phyloP scores from a whole-genome alignment of 164 flowering plant genomes.

The Nelumbo lutea region DNA sequence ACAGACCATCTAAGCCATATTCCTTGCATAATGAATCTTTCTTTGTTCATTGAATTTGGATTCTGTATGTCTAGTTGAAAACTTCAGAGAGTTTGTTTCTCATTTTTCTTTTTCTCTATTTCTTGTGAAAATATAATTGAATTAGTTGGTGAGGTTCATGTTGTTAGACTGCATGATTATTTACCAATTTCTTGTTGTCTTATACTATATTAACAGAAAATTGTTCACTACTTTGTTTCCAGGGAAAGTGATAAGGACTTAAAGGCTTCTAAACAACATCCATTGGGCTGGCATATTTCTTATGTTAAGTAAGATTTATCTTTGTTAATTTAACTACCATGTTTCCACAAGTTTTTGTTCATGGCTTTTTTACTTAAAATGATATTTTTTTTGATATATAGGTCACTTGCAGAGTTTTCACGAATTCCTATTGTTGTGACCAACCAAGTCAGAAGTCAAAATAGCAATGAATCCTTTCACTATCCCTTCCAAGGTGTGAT shows the following conservation, averaged over 20 bases:
- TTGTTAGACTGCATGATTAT: background rate
- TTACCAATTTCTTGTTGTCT: background rate
- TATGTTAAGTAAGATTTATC: constrained; percentile 56
- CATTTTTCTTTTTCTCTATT: background rate
- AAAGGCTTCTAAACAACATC: constrained; percentile 38
- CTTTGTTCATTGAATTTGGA: no score
- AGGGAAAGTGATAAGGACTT: constrained; percentile 47
- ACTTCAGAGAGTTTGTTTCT: no score
- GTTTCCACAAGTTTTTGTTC: background rate
- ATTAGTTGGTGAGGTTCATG: background rate
- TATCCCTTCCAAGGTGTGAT: constrained; percentile 64
- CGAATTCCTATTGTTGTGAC: constrained; percentile 78
- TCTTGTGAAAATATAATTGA: background rate
- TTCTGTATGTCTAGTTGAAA: no score
- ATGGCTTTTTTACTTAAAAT: constrained; percentile 1
- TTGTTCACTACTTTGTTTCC: constrained; percentile 15
- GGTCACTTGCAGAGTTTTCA: constrained; percentile 79
- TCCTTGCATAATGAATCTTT: no score
- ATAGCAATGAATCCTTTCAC: constrained; percentile 31
- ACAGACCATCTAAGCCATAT: no score
- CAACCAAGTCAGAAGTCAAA: constrained; percentile 78
- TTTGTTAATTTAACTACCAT: background rate
- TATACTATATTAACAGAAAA: background rate
- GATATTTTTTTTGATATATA: constrained; percentile 16
- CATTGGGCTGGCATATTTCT: constrained; percentile 82